Evolutionary conservation across 2,329 filamentous ascomycete species (phyloP).

Genomic region (Tolypocladium ovalisporum): DNA sequence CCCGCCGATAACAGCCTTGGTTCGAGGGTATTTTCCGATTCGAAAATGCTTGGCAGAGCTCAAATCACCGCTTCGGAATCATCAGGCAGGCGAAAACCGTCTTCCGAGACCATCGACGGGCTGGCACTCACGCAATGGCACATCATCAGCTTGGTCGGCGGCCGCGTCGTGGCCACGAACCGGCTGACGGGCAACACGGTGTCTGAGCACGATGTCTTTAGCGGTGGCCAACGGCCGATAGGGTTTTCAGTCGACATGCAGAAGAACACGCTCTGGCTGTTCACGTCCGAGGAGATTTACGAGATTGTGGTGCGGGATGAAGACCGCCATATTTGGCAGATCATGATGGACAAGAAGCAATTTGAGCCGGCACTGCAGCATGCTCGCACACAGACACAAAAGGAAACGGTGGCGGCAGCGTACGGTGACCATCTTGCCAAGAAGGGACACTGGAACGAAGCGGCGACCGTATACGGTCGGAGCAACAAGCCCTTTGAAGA

Average conservation of each 20-base stretch:
- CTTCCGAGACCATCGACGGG: slow-evolving; percentile 64
- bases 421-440: slow-evolving; percentile 81
- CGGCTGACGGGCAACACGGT: slow-evolving; percentile 75
- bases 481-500: slow-evolving; percentile 97
- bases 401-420: slow-evolving; percentile 81
- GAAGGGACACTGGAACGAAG: slow-evolving; percentile 74
- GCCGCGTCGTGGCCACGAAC: slow-evolving; percentile 75
- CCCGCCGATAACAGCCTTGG: slow-evolving; percentile 54
- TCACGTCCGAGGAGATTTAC: slow-evolving; percentile 83
- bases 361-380: slow-evolving; percentile 84
- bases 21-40: slow-evolving; percentile 63
- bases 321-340: slow-evolving; percentile 86
- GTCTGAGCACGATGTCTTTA: slow-evolving; percentile 78
- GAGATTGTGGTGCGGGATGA: slow-evolving; percentile 89
- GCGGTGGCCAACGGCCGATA: slow-evolving; percentile 67
- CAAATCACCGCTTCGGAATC: slow-evolving; percentile 61
- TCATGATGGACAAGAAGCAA: slow-evolving; percentile 76
- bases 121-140: slow-evolving; percentile 92
- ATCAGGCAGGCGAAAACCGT: slow-evolving; percentile 50
- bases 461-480: slow-evolving; percentile 81
- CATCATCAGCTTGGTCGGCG: slow-evolving; percentile 72
- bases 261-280: slow-evolving; percentile 96
- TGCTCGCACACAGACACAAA: slow-evolving; percentile 69
- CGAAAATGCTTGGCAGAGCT: slow-evolving; percentile 64
- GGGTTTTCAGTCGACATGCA: slow-evolving; percentile 81